These are phyloP conservation scores for Cajanus cajan DNA, from an alignment of 306 rosid genomes.

Conservation along the genomic window DNA sequence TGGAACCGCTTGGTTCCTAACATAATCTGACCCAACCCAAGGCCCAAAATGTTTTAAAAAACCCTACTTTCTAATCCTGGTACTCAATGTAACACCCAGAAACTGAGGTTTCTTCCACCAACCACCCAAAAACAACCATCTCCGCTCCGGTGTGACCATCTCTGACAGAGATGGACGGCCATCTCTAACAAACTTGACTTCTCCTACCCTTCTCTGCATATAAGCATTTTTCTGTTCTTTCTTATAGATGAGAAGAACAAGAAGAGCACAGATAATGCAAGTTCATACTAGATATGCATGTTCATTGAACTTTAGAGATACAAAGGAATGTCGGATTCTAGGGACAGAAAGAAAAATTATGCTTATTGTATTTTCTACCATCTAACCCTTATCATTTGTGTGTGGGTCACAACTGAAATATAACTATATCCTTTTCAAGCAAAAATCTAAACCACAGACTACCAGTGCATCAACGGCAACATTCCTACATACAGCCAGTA, in stretches of 20 bases:
- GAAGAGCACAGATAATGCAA: neutral
- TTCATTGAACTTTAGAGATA: neutral
- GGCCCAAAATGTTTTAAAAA: too few relatives aligned
- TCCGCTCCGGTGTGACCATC: too few relatives aligned
- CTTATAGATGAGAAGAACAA: neutral
- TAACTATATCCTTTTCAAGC: neutral
- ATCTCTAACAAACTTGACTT: too few relatives aligned
- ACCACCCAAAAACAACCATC: too few relatives aligned
- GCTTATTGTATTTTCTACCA: neutral
- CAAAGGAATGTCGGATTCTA: neutral
- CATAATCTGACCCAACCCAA: too few relatives aligned
- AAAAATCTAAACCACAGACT: slow-evolving; percentile 1
- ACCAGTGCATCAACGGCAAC: neutral
- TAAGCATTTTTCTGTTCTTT: too few relatives aligned
- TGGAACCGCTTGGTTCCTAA: too few relatives aligned
- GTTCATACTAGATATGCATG: neutral
- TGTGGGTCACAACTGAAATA: neutral
- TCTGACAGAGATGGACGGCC: too few relatives aligned
- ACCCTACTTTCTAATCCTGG: too few relatives aligned
- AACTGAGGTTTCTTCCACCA: too few relatives aligned
- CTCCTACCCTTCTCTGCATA: too few relatives aligned
- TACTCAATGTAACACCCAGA: too few relatives aligned
- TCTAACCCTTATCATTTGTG: neutral
- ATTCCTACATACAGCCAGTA: neutral
- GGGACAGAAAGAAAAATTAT: neutral